Conservation (phyloP, 306 rosid genomes). For the Cucumis hystrix region DNA sequence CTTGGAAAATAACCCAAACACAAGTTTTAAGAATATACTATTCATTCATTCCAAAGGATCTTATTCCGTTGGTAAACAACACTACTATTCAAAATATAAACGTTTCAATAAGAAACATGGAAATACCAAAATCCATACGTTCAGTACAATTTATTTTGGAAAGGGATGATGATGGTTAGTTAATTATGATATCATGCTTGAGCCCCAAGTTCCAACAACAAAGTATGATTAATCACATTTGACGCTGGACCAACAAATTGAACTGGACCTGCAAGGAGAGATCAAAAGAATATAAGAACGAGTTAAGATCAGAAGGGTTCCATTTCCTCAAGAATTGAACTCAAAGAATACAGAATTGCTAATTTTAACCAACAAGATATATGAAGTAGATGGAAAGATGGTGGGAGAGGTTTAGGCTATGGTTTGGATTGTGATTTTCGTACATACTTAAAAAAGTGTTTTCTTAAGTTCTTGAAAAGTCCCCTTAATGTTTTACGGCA, state of each 20-base stretch:
- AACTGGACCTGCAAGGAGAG: conserved; percentile 54
- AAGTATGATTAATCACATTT: conserved; percentile 59
- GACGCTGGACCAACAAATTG: conserved; percentile 76
- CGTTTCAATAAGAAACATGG: neutral
- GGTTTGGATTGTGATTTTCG: neutral
- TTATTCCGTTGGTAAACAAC: neutral
- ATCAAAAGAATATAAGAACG: neutral
- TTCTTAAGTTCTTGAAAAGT: neutral
- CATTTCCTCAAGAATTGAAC: neutral
- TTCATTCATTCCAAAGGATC: neutral
- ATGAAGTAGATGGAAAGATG: neutral
- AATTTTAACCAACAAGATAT: neutral
- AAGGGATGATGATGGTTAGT: neutral
- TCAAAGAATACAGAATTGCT: neutral
- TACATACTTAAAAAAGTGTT: neutral
- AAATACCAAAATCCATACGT: neutral
- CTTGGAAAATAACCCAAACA: too few relatives aligned
- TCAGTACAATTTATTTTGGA: neutral
- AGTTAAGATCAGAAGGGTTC: conserved; percentile 9
- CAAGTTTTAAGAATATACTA: too few relatives aligned
- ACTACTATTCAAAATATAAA: too few relatives aligned
- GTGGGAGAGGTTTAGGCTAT: too few relatives aligned
- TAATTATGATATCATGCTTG: neutral
- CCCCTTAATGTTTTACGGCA: neutral
- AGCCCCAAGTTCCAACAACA: conserved; percentile 52